Evolutionary conservation across 2,329 filamentous ascomycete species (phyloP).

Genomic region (Orbilia brochopaga): DNA sequence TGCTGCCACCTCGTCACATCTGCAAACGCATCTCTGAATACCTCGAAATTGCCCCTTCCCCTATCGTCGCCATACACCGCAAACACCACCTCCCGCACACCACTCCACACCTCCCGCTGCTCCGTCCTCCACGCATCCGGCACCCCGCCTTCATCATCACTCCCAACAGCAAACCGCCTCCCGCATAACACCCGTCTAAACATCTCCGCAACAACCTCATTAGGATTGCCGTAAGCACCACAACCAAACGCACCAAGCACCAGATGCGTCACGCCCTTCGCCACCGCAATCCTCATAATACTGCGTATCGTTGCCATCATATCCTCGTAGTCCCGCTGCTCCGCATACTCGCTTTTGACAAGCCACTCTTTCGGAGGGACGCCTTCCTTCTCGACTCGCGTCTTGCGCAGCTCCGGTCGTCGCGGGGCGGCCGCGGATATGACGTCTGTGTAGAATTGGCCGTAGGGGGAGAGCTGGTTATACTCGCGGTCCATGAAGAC

Average conservation of each 20-base stretch:
- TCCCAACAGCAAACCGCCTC: conserved; percentile 53
- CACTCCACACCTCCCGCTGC: conserved; percentile 58
- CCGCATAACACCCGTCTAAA: conserved; percentile 62
- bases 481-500: conserved; percentile 63
- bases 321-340: conserved; percentile 63
- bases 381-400: conserved; percentile 55
- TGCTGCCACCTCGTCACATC: conserved; percentile 57
- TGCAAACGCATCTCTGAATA: conserved; percentile 63
- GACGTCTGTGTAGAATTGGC: conserved; percentile 67
- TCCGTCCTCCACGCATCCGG: conserved; percentile 52
- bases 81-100: conserved; percentile 65
- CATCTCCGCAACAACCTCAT: conserved; percentile 65
- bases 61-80: conserved; percentile 64
- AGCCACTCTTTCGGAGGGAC: background rate
- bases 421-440: conserved; percentile 67
- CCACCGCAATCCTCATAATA: conserved; percentile 64
- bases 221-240: conserved; percentile 69
- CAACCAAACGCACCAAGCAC: conserved; percentile 71
- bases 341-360: conserved; percentile 57
- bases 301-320: conserved; percentile 65
- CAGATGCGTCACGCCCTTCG: conserved; percentile 61
- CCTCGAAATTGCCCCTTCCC: conserved; percentile 56
- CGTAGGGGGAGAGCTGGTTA: conserved; percentile 59
- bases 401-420: conserved; percentile 62
- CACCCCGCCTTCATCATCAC: conserved; percentile 12